Evolutionary conservation across 1,284 basidiomycete genomes (phyloP).

Genomic region (Tylopilus orsonianus): DNA sequence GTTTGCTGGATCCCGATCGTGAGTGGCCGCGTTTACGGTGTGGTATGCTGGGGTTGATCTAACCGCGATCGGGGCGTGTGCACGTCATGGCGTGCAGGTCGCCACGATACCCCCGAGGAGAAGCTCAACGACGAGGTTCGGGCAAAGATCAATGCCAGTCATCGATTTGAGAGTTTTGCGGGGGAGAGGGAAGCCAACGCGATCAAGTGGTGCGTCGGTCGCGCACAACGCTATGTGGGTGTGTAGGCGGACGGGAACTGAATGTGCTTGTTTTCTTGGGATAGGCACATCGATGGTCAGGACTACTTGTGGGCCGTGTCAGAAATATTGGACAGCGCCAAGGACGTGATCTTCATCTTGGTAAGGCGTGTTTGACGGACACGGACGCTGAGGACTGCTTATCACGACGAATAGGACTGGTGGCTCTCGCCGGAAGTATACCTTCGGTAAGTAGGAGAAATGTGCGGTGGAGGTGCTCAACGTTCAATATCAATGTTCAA

Average conservation of each 20-base stretch:
- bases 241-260: too few relatives aligned
- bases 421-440: constrained; percentile 92
- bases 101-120: constrained; percentile 78
- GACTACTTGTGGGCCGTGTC: constrained; percentile 95
- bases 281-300: constrained; percentile 84
- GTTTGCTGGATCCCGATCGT: constrained; percentile 61
- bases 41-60: not conserved
- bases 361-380: constrained; percentile 37
- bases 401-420: constrained; percentile 62
- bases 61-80: constrained; percentile 1
- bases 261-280: too few relatives aligned
- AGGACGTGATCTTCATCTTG: constrained; percentile 76
- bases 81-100: constrained; percentile 39
- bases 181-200: constrained; percentile 65
- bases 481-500: too few relatives aligned
- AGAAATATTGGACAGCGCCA: constrained; percentile 79
- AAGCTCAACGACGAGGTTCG: constrained; percentile 63
- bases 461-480: too few relatives aligned
- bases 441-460: constrained; percentile 48
- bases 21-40: constrained; percentile 22
- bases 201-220: constrained; percentile 73
- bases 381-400: not conserved
- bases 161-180: constrained; percentile 87
- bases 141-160: constrained; percentile 70
- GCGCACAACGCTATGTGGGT: too few relatives aligned